Base-by-base conservation (phyloP, 345 rosid species). In the Carallia brachiata region DNA sequence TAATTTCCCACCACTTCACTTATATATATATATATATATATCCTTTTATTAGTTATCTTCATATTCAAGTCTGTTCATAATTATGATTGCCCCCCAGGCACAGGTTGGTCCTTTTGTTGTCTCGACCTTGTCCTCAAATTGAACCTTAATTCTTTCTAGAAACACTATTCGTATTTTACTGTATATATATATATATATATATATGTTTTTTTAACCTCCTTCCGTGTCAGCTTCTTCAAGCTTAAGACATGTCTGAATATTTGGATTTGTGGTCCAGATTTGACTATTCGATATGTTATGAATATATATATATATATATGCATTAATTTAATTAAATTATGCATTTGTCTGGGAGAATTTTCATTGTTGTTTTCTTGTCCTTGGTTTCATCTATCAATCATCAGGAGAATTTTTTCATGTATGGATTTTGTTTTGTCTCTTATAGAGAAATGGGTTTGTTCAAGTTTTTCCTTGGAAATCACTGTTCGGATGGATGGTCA, bases 341-440 rank as follows among this genome's bases (percentile, higher is more conserved):
- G 23, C 23, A 23, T 36, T 60, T 67, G 39, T 66, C 60, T 30
- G 37, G 55, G 40, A 52, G 34, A 78, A 65, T 50, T 62, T 67
- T 54, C 65, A 12, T 54, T 40, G 10, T 23, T 47, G 30, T 71
- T 61, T 55, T 19, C 19, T 37, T 52, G 6, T 62, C 71, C 70
- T 78, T 74, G 65, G 69, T 62, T 75, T 78, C 54, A 67, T 71
- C 66, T 31, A 37, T 68, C 79, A 84, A 84, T 84, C 77, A 81
- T 84, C 77, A 72, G 77, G 65, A 68, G 75, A 69, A 66, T 63
- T 27, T 32, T 63, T 56, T 32, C 71, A 59, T 27, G 77, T 73
- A 64, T 70, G 62, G 70, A 76, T 67, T 72, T 39, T 68, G 68
- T 39, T 65, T 73, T 76, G 83, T 78, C 78, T 61, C 55, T 59